These are phyloP conservation scores for Candida sonorensis DNA, from an alignment of 805 yeast species.

Conservation along the genomic window DNA sequence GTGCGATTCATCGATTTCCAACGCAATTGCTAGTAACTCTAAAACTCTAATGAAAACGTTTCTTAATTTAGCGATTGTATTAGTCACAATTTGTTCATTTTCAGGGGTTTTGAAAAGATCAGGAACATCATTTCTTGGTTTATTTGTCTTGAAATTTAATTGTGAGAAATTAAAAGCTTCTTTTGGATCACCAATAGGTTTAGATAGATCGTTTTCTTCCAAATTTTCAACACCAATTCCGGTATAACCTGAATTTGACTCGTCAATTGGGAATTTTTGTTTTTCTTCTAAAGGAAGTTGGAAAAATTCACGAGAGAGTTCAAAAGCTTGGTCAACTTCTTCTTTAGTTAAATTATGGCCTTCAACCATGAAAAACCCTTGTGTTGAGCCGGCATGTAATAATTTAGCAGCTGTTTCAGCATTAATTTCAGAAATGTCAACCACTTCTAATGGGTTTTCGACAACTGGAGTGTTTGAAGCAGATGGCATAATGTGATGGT, in stretches of 20 bases:
- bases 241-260: constrained; percentile 39
- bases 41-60: constrained; percentile 43
- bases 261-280: constrained; percentile 40
- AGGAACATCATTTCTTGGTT: constrained; percentile 40
- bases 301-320: constrained; percentile 22
- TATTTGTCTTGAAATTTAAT: constrained; percentile 45
- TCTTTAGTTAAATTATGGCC: constrained; percentile 40
- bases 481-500: neutral
- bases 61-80: constrained; percentile 39
- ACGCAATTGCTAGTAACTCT: constrained; percentile 51
- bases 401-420: constrained; percentile 43
- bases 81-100: constrained; percentile 34
- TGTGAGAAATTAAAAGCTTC: constrained; percentile 59
- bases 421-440: constrained; percentile 45
- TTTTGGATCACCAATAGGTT: constrained; percentile 40
- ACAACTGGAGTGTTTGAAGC: constrained; percentile 2
- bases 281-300: constrained; percentile 46
- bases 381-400: constrained; percentile 44
- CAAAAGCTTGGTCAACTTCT: constrained; percentile 32
- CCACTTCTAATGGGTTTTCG: constrained; percentile 44
- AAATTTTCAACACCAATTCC: constrained; percentile 37
- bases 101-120: constrained; percentile 38
- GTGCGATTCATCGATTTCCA: constrained; percentile 47
- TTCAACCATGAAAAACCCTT: constrained; percentile 44
- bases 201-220: constrained; percentile 28